Base-by-base conservation (phyloP, 352 stramenopile species). In the Globisporangium cystogenes region DNA sequence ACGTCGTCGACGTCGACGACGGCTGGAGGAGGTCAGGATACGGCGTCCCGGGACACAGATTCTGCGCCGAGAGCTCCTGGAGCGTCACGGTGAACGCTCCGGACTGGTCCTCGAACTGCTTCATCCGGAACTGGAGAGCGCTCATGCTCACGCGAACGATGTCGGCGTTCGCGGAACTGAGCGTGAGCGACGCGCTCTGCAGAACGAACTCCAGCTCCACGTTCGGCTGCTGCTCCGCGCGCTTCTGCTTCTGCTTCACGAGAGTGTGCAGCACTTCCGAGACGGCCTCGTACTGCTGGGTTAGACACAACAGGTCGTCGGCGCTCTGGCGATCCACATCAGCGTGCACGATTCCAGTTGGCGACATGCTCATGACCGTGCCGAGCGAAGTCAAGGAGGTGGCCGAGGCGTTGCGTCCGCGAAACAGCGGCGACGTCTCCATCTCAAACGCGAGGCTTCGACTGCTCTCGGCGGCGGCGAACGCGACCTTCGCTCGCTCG, bases 41-140 rank as follows among this genome's bases (percentile, higher is more conserved):
- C 0, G 72, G 64, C n/a, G 83, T 88, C 8, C 70, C 72, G 0
- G 81, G 83, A 36, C 74, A 80, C 2, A 92, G 58, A 48, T 94
- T 94, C 23, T 60, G 68, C 6, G 74, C 76, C 18, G 75, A 76
- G 31, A 94, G 55, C 53, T 82, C 57, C 23, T 76, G 62, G 15
- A 94, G 59, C 2, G 64, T 86, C 14, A 90, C 57, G 6, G 77
- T 65, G 11, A 83, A 77, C 3, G 74, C 74, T 0, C 81, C 83
- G 2, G 79, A 90, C 20, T 84, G 68, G 31, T 90, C 77, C 54
- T 91, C 74, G 40, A 77, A 84, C 47, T 87, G 69, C 61, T 85
- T 75, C 60, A 88, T 74, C 40, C 74, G 82, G 44, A 88, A 74
- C 26, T 61, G 64, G 14, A 92, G 64, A 2, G 65, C 62, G 1